Conservation (phyloP, 129 eudicot species). For the Glebionis coronaria region DNA sequence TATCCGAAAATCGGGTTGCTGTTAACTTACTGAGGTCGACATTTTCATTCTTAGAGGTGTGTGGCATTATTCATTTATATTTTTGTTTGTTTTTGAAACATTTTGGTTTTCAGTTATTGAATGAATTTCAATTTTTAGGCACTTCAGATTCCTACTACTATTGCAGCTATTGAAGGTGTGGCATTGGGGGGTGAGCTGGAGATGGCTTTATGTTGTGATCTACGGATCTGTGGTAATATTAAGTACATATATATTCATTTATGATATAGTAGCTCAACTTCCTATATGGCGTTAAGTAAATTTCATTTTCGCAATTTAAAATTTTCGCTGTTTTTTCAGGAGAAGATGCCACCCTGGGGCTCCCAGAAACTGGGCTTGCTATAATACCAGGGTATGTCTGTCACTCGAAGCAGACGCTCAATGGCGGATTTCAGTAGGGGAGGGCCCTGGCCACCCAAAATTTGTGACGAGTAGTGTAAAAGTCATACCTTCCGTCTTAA, state of each 20-base stretch:
- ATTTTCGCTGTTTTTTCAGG: slow-evolving; percentile 40
- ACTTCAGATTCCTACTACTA: slow-evolving; percentile 77
- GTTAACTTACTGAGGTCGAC: slow-evolving; percentile 79
- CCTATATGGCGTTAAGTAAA: slow-evolving; percentile 8
- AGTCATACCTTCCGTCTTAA: too few species aligned
- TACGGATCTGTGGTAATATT: slow-evolving; percentile 88
- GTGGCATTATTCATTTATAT: slow-evolving; percentile 20
- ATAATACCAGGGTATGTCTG: slow-evolving; percentile 85
- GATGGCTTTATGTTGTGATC: slow-evolving; percentile 95
- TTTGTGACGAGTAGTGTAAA: too few species aligned
- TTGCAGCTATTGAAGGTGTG: slow-evolving; percentile 97
- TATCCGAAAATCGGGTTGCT: slow-evolving; percentile 63
- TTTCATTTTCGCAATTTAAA: too few species aligned
- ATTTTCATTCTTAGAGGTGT: slow-evolving; percentile 79
- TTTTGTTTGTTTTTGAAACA: background rate
- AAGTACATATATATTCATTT: slow-evolving; percentile 7
- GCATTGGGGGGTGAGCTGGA: slow-evolving; percentile 97
- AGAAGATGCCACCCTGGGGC: slow-evolving; percentile 47
- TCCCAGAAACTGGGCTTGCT: slow-evolving; percentile 97
- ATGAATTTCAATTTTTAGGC: slow-evolving; percentile 40
- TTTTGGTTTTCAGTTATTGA: slow-evolving; percentile 11
- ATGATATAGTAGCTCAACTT: background rate
- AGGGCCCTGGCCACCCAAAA: too few species aligned
- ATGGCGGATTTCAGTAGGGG: too few species aligned
- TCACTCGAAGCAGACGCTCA: too few species aligned